These are phyloP conservation scores for Hypsizygus marmoreus DNA, from an alignment of 768 basidiomycete species.

Conservation along the genomic window DNA sequence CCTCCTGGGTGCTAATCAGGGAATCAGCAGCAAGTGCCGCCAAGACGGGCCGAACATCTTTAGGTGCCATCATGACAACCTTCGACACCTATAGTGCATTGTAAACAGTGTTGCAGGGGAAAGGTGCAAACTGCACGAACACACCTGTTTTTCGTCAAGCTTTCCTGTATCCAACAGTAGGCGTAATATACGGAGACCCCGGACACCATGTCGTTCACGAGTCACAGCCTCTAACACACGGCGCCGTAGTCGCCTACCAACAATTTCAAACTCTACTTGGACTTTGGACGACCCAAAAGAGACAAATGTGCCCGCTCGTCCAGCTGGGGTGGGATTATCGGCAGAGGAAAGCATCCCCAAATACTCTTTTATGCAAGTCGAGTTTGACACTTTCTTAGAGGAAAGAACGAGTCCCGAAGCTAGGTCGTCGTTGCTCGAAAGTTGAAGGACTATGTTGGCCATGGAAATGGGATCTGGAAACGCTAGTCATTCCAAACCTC, in stretches of 20 bases:
- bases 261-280: conserved; percentile 77
- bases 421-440: conserved; percentile 66
- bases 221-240: conserved; percentile 77
- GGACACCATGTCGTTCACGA: conserved; percentile 79
- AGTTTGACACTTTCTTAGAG: conserved; percentile 56
- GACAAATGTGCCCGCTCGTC: conserved; percentile 70
- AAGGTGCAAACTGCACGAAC: conserved; percentile 16
- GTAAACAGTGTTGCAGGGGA: neutral
- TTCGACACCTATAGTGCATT: conserved; percentile 72
- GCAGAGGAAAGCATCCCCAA: conserved; percentile 77
- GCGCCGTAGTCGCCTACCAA: conserved; percentile 65
- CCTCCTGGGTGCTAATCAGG: conserved; percentile 89
- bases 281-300: conserved; percentile 72
- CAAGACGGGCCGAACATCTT: conserved; percentile 81
- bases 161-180: conserved; percentile 82
- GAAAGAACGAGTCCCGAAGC: conserved; percentile 60
- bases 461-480: conserved; percentile 64
- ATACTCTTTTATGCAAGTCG: conserved; percentile 74
- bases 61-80: conserved; percentile 88
- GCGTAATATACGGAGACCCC: conserved; percentile 81
- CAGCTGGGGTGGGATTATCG: conserved; percentile 79
- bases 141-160: conserved; percentile 92
- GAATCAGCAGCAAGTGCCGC: conserved; percentile 79
- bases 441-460: conserved; percentile 60
- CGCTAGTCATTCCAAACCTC: too few relatives aligned